A percentile compares a stretch with the other conserved stretches of the same genome.
Conservation (phyloP, 2,329 filamentous ascomycete genomes). For the Colletotrichum navitas region DNA sequence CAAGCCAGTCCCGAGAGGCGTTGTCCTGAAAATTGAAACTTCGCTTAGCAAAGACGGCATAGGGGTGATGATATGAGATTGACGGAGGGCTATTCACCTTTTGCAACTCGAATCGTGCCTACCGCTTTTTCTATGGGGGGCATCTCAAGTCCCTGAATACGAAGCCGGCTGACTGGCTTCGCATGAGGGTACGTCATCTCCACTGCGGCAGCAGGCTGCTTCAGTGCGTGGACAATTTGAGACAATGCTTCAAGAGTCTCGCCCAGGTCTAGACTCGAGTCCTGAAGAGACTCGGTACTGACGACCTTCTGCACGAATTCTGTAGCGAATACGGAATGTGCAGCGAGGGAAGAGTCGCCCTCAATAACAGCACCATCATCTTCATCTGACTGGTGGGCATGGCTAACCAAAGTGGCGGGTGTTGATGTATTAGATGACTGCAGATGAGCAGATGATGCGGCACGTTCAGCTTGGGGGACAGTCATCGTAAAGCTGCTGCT, state of each 20-base stretch:
- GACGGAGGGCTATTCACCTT: not conserved
- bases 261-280: slow-evolving; percentile 49
- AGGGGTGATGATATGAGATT: too few relatives aligned
- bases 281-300: slow-evolving; percentile 44
- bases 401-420: slow-evolving; percentile 36
- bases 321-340: slow-evolving; percentile 61
- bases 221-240: slow-evolving; percentile 48
- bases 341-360: slow-evolving; percentile 60
- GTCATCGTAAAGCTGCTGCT: not conserved
- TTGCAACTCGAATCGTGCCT: slow-evolving; percentile 19
- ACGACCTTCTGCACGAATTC: slow-evolving; percentile 58
- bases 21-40: not conserved
- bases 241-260: slow-evolving; percentile 53
- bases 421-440: slow-evolving; percentile 28
- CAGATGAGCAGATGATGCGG: slow-evolving; percentile 1
- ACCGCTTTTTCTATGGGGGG: slow-evolving; percentile 42
- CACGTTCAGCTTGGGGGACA: slow-evolving; percentile 9
- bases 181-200: slow-evolving; percentile 48
- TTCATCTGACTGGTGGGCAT: slow-evolving; percentile 39
- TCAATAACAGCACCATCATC: slow-evolving; percentile 53
- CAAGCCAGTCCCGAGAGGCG: slow-evolving; percentile 43
- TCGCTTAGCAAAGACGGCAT: not conserved
- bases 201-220: slow-evolving; percentile 45
- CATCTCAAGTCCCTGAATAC: slow-evolving; percentile 33
- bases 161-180: slow-evolving; percentile 15